Evolutionary conservation across 2,329 filamentous ascomycete genomes (phyloP).

Genomic region (Calcarisporium arbuscula): DNA sequence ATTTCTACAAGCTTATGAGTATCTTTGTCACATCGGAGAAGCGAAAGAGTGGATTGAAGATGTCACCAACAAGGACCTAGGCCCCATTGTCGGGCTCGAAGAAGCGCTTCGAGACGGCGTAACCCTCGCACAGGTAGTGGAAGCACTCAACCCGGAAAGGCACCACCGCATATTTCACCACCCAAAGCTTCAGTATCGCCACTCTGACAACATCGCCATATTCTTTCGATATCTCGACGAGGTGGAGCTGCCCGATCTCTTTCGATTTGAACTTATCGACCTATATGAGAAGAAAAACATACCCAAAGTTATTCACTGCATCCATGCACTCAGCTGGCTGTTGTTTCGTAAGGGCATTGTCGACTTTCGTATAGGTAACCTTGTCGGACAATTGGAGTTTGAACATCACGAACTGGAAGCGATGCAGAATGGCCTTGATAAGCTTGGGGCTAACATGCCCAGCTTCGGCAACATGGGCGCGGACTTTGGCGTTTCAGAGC

Average conservation of each 20-base stretch:
- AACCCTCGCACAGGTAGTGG: conserved; percentile 88
- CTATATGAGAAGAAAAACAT: conserved; percentile 99
- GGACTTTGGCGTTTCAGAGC: conserved; percentile 79
- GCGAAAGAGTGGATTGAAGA: conserved; percentile 99
- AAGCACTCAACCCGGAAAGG: conserved; percentile 73
- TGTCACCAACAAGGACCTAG: conserved; percentile 76
- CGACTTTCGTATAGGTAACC: conserved; percentile 90
- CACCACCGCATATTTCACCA: conserved; percentile 79
- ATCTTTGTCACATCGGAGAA: conserved; percentile 97
- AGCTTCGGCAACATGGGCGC: conserved; percentile 97
- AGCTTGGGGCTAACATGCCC: conserved; percentile 90
- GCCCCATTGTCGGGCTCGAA: conserved; percentile 88
- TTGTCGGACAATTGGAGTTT: conserved; percentile 94
- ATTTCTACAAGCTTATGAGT: conserved; percentile 95
- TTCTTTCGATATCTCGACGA: conserved; percentile 94
- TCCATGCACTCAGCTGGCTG: conserved; percentile 96
- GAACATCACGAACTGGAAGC: conserved; percentile 96
- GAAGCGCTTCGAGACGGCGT: conserved; percentile 90
- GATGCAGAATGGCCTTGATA: conserved; percentile 94
- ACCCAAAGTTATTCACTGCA: conserved; percentile 97
- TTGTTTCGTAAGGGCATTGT: conserved; percentile 91
- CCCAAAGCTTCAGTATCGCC: conserved; percentile 80
- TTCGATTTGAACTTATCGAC: conserved; percentile 94
- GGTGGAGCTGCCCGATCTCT: conserved; percentile 87
- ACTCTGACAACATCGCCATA: conserved; percentile 95